Base-by-base conservation (phyloP, 1,284 basidiomycete species). In the Malassezia pachydermatis region DNA sequence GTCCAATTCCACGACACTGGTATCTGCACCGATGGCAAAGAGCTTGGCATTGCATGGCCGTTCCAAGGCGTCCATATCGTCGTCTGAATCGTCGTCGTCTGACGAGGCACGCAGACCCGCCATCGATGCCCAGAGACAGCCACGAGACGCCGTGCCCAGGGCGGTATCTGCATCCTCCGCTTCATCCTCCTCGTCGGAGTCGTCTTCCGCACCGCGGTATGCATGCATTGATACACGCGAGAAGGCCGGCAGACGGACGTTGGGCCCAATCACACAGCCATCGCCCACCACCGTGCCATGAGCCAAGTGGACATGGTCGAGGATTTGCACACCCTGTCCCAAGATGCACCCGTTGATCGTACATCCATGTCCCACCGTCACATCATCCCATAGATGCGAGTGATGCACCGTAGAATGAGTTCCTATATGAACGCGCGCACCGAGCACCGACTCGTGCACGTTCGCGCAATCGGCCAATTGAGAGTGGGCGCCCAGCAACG, bases 361-460 rank as follows among this genome's bases (percentile, higher is more conserved):
- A 65, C 83, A 86, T 40, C 81, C 78, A 32, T 81, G 76, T n/a
- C 86, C 89, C 20, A 70, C 46, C 10, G 27, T 19, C n/a, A 59
- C 51, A 24, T 48, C 48, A 24, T 55, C 55, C 55, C 62, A 65
- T 35, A 70, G 30, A 50, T 67, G 61, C 10, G 65, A 62, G n/a
- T 53, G 51, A 3, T 42, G 41, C 11, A 70, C 48, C 35, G 16
- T 43, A 33, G 53, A 49, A 10, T 45, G 36, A 28, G 55, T 44
- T 11, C 82, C 84, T 48, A 92, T 80, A 38, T 73, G 73, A 64
- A 87, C 88, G 43, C 78, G 75, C 38, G 77, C 76, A 19, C 88
- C 88, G 44, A 94, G 79, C 28, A 88, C 83, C 6, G 86, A 87
- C 4, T 80, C 75, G 5, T 73, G 73, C 38, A 92, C 75, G 45